These are phyloP conservation scores for Pythium chondricola DNA, from an alignment of 352 stramenopile genomes.

Conservation along the genomic window DNA sequence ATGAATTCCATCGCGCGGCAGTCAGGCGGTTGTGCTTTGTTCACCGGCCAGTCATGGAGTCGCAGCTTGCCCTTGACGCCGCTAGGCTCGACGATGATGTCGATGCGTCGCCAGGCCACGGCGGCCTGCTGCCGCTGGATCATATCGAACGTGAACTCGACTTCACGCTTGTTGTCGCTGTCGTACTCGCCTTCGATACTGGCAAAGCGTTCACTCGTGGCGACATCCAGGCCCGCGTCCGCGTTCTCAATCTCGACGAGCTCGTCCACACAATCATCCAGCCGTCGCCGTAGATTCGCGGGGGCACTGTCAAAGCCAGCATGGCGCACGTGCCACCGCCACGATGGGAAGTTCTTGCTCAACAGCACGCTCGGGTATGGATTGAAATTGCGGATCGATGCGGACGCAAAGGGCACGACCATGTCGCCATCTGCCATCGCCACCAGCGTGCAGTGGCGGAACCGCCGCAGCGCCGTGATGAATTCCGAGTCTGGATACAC, in stretches of 20 bases:
- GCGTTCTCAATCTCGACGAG: slow-evolving; percentile 30
- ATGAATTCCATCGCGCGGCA: slow-evolving; percentile 68
- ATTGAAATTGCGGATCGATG: slow-evolving; percentile 66
- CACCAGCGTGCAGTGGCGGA: slow-evolving; percentile 54
- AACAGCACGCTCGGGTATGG: slow-evolving; percentile 51
- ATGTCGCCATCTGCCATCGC: slow-evolving; percentile 75
- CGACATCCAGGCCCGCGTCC: slow-evolving; percentile 34
- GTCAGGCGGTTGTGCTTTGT: slow-evolving; percentile 66
- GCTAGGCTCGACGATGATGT: slow-evolving; percentile 53
- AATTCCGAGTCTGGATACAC: slow-evolving; percentile 35
- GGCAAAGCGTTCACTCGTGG: slow-evolving; percentile 25
- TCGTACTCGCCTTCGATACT: slow-evolving; percentile 55
- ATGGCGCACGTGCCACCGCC: slow-evolving; percentile 69
- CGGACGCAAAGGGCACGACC: slow-evolving; percentile 64
- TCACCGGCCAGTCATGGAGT: slow-evolving; percentile 77
- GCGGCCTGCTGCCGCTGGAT: slow-evolving; percentile 42
- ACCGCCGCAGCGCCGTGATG: slow-evolving; percentile 43
- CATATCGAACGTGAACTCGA: slow-evolving; percentile 64
- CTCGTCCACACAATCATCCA: slow-evolving; percentile 44
- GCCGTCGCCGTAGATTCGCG: slow-evolving; percentile 21
- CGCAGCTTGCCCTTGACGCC: slow-evolving; percentile 63
- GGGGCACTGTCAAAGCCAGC: slow-evolving; percentile 35
- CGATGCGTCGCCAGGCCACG: slow-evolving; percentile 55
- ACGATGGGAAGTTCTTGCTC: slow-evolving; percentile 44
- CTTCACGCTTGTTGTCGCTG: slow-evolving; percentile 73